phyloP scores from a whole-genome alignment of 495 filamentous ascomycete genomes.

The Aspergillus saccharolyticus region DNA sequence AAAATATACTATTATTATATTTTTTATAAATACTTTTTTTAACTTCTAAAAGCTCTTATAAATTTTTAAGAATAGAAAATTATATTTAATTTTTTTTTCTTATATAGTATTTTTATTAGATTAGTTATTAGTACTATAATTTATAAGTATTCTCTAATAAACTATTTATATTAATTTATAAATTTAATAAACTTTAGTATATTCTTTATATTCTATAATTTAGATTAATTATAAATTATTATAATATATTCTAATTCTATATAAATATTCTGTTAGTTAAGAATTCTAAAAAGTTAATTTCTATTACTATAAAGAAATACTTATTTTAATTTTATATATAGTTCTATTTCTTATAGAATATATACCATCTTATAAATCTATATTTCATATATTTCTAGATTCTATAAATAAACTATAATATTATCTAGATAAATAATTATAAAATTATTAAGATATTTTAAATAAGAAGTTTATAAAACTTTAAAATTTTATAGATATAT shows the following conservation, averaged over 20 bases:
- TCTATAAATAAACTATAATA: background rate
- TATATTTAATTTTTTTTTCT: background rate
- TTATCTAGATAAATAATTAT: background rate
- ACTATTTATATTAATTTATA: background rate
- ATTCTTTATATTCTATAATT: background rate
- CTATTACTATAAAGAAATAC: background rate
- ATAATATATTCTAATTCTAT: background rate
- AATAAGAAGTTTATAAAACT: background rate
- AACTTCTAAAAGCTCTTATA: background rate
- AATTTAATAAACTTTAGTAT: background rate
- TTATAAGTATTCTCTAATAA: background rate
- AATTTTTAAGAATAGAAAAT: background rate
- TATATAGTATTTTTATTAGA: background rate
- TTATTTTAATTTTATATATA: background rate
- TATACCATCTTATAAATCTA: background rate
- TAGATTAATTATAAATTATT: background rate
- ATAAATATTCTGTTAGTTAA: background rate
- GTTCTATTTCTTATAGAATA: background rate
- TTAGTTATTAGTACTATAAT: background rate
- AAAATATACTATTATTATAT: background rate
- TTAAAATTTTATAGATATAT: background rate
- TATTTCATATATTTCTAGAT: background rate
- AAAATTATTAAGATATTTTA: background rate
- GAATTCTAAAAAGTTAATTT: background rate
- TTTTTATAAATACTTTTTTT: conserved; percentile 1